phyloP scores from a whole-genome alignment of 2,329 filamentous ascomycete species.

The Huntiella moniliformis region DNA sequence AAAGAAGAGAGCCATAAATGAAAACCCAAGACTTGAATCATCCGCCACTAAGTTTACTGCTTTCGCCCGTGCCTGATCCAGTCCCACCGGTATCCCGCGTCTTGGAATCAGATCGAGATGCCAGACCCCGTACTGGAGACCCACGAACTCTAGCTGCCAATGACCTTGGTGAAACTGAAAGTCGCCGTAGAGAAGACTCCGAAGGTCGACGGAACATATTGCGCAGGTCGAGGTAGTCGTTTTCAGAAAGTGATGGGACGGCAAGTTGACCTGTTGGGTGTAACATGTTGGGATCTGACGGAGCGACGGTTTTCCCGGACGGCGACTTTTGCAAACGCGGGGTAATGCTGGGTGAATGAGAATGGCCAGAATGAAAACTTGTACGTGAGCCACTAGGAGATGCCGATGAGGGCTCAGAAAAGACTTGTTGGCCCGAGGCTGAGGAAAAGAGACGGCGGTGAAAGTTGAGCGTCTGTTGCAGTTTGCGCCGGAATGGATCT shows the following conservation, averaged over 20 bases:
- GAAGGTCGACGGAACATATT: conserved; percentile 11
- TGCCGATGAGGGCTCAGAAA: background rate
- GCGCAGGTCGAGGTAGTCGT: conserved; percentile 8
- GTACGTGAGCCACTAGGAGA: background rate
- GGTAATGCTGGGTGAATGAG: background rate
- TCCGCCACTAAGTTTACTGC: too few relatives aligned
- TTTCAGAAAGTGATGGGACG: conserved; percentile 9
- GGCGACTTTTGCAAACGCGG: background rate
- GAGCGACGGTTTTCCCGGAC: background rate
- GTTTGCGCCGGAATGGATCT: background rate
- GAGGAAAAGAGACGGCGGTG: background rate
- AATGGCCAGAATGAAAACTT: background rate
- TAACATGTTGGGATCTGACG: background rate
- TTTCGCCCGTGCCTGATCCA: too few relatives aligned
- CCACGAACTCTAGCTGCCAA: background rate
- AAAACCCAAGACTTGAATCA: too few relatives aligned
- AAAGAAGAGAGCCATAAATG: too few relatives aligned
- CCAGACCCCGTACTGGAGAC: too few relatives aligned
- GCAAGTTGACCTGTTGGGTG: background rate
- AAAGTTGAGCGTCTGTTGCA: background rate
- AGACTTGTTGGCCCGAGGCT: background rate
- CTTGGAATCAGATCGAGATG: too few relatives aligned
- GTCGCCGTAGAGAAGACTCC: conserved; percentile 1
- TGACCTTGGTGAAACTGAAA: conserved; percentile 1
- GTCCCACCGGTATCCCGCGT: too few relatives aligned